Base-by-base conservation (phyloP, 2,329 filamentous ascomycete species). In the Aspergillus alliaceus region DNA sequence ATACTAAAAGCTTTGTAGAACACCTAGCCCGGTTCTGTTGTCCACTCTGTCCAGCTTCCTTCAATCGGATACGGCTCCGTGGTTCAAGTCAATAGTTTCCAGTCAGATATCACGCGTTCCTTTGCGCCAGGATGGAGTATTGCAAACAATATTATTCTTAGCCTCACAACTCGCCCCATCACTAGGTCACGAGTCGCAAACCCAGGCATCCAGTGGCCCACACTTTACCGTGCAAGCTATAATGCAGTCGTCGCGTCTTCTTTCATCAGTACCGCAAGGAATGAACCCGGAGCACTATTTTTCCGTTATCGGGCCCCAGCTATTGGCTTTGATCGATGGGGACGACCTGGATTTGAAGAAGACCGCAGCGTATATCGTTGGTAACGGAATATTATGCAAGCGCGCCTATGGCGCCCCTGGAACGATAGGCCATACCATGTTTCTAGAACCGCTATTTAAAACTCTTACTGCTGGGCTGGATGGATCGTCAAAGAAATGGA, bases 221-320 rank as follows among this genome's bases (percentile, higher is more conserved):
- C 70, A 70, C 51, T 71, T 79, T 18, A 78, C 76, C 3, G 71
- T 78, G 6, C 73, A 77, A 54, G 73, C 74, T 2, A 77, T 79
- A 9, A 77, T 77, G 74, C 76, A 77, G 47, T 73, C 71, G 2
- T 78, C 76, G 4, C 70, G 69, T 27, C 59, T 79, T 20, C 66
- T 79, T 7, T 76, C 75, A 1, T 76, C 75, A 40, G 72, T 79
- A 4, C 76, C 76, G 0, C 72, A 73, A 27, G 70, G 65, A 14
- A 68, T 75, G 61, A 67, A 75, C 5, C 59, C 74, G 6, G 51
- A 57, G 12, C 50, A 57, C n/a, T 79, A 77, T 57, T 76, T 78
- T 37, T 58, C 59, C 1, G 66, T 65, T n/a, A 72, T 78, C 55
- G 72, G 69, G 12, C 72, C 76, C 12, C 76, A 78, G 54, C 63